phyloP scores from a whole-genome alignment of 495 filamentous ascomycete species.

The Talaromyces stipitatus region DNA sequence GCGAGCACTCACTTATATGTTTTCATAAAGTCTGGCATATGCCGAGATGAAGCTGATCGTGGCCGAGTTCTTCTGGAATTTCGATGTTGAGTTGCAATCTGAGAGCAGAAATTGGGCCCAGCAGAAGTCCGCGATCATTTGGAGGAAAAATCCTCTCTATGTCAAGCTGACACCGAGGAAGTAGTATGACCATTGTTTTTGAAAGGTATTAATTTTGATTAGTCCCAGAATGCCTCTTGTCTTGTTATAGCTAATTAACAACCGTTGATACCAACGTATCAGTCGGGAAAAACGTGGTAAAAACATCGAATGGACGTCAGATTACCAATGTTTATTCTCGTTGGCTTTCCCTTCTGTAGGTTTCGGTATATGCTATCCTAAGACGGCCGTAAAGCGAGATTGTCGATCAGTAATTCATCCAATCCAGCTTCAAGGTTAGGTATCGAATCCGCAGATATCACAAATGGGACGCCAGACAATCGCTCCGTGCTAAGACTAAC shows the following conservation, averaged over 20 bases:
- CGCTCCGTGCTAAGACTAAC: too few relatives aligned
- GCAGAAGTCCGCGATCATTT: conserved; percentile 28
- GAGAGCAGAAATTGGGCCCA: conserved; percentile 11
- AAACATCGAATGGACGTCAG: too few relatives aligned
- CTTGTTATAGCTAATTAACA: neutral
- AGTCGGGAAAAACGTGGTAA: too few relatives aligned
- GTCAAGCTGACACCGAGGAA: neutral
- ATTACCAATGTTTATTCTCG: too few relatives aligned
- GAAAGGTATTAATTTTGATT: neutral
- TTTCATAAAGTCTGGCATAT: conserved; percentile 25
- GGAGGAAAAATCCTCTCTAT: conserved; percentile 13
- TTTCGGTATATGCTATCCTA: too few relatives aligned
- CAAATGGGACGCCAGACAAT: too few relatives aligned
- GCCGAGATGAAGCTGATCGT: conserved; percentile 39
- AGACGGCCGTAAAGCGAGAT: too few relatives aligned
- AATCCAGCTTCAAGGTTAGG: too few relatives aligned
- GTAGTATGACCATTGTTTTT: neutral
- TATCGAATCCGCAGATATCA: too few relatives aligned
- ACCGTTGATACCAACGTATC: neutral
- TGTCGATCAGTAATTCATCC: too few relatives aligned
- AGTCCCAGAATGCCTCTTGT: neutral
- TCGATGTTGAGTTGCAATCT: conserved; percentile 20
- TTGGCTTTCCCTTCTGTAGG: too few relatives aligned
- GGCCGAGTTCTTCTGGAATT: conserved; percentile 35
- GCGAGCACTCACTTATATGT: neutral